Evolutionary conservation across 768 basidiomycete genomes (phyloP), one percentile per base, ranked within the genome.

Genomic region (Neoboletus subvelutipes): DNA sequence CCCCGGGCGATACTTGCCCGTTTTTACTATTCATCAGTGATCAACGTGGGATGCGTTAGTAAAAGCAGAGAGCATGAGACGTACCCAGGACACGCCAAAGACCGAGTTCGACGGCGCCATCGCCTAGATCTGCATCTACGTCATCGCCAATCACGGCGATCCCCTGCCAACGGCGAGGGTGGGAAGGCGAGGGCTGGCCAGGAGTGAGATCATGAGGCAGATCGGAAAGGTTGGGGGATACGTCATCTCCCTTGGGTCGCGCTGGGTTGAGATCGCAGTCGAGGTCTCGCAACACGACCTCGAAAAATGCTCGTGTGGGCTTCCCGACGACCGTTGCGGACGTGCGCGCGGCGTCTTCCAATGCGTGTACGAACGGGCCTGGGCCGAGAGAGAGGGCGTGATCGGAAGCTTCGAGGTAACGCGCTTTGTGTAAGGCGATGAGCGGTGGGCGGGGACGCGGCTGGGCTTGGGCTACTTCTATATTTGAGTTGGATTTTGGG

Each of bases 141-240:
- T 90, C 88, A 67, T 90, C 88, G 8, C 88, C 88, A 31, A 88
- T 77, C 49, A 89, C 76, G 1, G 78, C 83, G 26, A 50, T 72
- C 66, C 41, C 69, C 63, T 45, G 50, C 56, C 55, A 62, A 10
- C 24, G 8, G 8, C 3, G 4, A 11, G 1, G 4, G 5, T 24
- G 10, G 13, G 34, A 18, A 22, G 15, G 9, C 10, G 13, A 18
- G 9, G 13, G 37, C 18, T 22, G 22, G 6, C 10, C 10, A 1
- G 28, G 12, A 26, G 28, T 31, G 12, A 8, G n/a, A 20, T 28
- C 41, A 7, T 12, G 34, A 28, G 13, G 18, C 15, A 5, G 11
- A 34, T 31, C 45, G 17, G 39, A 26, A 15, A 20, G 9, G 20
- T 12, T 18, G 12, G 10, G 22, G 7, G 11, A 18, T 8, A 26